Conservation (phyloP, 2,329 filamentous ascomycete species). For the Cercospora beticola region DNA sequence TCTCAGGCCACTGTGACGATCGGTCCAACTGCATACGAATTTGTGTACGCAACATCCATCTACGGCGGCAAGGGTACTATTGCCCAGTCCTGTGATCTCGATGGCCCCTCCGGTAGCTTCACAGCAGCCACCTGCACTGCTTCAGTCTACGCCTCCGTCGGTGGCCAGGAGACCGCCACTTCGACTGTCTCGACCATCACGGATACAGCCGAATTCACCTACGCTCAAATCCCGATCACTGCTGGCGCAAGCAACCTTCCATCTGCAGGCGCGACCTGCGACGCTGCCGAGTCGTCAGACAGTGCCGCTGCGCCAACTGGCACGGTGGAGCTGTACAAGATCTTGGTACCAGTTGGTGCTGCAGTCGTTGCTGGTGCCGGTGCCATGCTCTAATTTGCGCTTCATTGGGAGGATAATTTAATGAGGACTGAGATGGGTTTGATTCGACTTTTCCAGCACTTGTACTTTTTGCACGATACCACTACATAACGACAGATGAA, state of each 20-base stretch:
- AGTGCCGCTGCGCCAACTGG: conserved; percentile 11
- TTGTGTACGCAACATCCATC: conserved; percentile 11
- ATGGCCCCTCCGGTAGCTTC: conserved; percentile 7
- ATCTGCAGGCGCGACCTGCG: conserved; percentile 3
- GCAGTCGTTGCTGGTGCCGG: conserved; percentile 15
- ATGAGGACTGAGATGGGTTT: neutral
- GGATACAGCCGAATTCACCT: conserved; percentile 7
- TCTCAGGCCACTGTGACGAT: conserved; percentile 8
- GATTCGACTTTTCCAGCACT: neutral
- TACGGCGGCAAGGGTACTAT: neutral
- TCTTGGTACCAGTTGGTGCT: conserved; percentile 14
- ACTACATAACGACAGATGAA: conserved; percentile 3
- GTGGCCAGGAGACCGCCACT: conserved; percentile 6
- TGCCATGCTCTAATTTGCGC: conserved; percentile 3
- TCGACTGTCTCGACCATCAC: conserved; percentile 6
- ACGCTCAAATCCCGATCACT: conserved; percentile 11
- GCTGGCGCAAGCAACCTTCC: conserved; percentile 5
- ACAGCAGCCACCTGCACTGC: conserved; percentile 5
- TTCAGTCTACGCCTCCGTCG: conserved; percentile 3
- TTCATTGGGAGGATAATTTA: neutral
- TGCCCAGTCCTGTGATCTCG: conserved; percentile 12
- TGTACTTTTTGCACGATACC: conserved; percentile 4
- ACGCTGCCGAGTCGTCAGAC: neutral
- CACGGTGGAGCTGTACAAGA: conserved; percentile 12
- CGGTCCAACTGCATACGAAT: conserved; percentile 11